Evolutionary conservation across 768 basidiomycete genomes (phyloP).

Genomic region (Saitozyma podzolica): DNA sequence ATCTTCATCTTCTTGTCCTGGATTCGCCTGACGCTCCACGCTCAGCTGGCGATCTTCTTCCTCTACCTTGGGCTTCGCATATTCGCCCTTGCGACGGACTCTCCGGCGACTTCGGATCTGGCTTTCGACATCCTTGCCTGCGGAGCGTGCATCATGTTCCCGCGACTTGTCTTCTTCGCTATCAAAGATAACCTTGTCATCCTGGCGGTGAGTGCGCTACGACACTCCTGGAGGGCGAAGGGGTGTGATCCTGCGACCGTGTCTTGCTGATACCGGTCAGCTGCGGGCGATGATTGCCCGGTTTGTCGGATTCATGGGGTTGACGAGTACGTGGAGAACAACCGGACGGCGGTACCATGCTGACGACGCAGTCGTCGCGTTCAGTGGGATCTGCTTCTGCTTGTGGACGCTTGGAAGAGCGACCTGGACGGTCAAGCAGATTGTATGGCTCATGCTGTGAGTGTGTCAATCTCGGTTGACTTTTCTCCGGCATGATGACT

Average conservation of each 20-base stretch:
- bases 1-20: background rate
- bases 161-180: slow-evolving; percentile 49
- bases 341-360: background rate
- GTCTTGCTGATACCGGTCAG: slow-evolving; percentile 15
- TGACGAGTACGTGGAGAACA: slow-evolving; percentile 31
- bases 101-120: slow-evolving; percentile 39
- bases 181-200: slow-evolving; percentile 51
- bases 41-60: slow-evolving; percentile 58
- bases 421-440: slow-evolving; percentile 51
- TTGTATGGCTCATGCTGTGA: slow-evolving; percentile 51
- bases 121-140: slow-evolving; percentile 51
- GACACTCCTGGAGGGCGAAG: no score
- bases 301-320: slow-evolving; percentile 49
- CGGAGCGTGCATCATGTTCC: slow-evolving; percentile 52
- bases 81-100: slow-evolving; percentile 49
- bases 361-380: slow-evolving; percentile 43
- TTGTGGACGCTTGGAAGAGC: slow-evolving; percentile 50
- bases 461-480: slow-evolving; percentile 7
- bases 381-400: slow-evolving; percentile 49
- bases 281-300: slow-evolving; percentile 50
- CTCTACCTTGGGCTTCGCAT: slow-evolving; percentile 46
- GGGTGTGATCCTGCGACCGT: background rate
- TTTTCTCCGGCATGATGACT: background rate
- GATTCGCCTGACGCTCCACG: background rate
- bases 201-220: slow-evolving; percentile 40